Evolutionary conservation across 306 rosid genomes (phyloP).

Genomic region (Mucuna pruriens): DNA sequence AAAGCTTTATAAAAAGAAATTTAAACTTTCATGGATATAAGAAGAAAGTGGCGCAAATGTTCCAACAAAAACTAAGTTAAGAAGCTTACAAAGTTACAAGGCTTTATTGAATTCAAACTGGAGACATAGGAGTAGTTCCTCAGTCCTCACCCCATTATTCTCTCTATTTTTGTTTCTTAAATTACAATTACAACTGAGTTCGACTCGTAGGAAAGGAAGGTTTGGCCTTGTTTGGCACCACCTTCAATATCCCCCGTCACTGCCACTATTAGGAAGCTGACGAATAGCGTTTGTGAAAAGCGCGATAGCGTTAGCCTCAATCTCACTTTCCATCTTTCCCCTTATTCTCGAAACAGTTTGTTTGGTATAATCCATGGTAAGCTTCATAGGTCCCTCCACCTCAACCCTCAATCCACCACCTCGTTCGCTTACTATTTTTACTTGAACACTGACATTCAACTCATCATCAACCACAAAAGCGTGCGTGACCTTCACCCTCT

Average conservation of each 20-base stretch:
- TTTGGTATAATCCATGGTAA: not conserved
- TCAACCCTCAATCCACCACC: conserved; percentile 19
- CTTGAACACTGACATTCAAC: not conserved
- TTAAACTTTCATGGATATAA: no score
- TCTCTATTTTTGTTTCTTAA: not conserved
- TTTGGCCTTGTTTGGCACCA: no score
- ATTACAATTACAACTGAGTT: not conserved
- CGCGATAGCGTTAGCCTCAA: not conserved
- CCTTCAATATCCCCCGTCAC: not conserved
- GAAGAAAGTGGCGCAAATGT: not conserved
- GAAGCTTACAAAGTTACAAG: not conserved
- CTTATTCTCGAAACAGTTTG: not conserved
- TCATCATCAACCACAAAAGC: not conserved
- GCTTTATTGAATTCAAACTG: not conserved
- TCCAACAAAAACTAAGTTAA: not conserved
- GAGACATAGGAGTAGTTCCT: no score
- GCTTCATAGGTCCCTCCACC: conserved; percentile 17
- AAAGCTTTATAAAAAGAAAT: no score
- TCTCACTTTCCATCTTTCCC: conserved; percentile 21
- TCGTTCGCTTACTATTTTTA: not conserved
- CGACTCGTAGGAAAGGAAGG: not conserved
- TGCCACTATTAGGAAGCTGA: not conserved
- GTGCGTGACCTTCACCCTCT: conserved; percentile 15
- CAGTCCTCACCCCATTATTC: not conserved
- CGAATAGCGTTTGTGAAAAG: not conserved